Evolutionary conservation across 2,329 filamentous ascomycete genomes (phyloP).

Genomic region (Neocucurbitaria cava): DNA sequence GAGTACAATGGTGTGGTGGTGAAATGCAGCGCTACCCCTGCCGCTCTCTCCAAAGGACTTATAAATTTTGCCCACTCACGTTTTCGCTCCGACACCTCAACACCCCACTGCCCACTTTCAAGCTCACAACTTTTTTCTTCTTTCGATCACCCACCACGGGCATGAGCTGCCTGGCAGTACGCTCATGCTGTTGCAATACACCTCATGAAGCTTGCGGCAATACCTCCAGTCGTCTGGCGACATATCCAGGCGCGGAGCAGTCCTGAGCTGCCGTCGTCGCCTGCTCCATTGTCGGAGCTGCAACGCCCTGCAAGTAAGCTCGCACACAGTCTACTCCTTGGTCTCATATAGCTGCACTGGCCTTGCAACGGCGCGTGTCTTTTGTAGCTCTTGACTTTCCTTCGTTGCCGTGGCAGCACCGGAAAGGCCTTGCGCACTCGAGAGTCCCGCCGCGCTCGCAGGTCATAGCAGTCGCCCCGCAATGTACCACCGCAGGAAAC

Average conservation of each 20-base stretch:
- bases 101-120: conserved; percentile 3
- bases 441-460: neutral
- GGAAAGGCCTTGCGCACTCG: neutral
- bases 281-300: neutral
- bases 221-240: neutral
- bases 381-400: neutral
- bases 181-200: neutral
- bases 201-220: neutral
- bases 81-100: conserved; percentile 11
- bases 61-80: conserved; percentile 4
- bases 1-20: conserved; percentile 2
- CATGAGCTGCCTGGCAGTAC: neutral
- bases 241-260: neutral
- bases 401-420: neutral
- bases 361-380: neutral
- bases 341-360: neutral
- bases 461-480: neutral
- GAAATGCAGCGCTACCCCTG: conserved; percentile 5
- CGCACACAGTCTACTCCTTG: neutral
- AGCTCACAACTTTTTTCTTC: neutral
- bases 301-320: neutral
- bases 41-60: conserved; percentile 4
- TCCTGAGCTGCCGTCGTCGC: neutral
- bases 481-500: no score
- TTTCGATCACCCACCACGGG: neutral